Conservation (phyloP, 1,139 yeast species). For the Taiozyma sp. region DNA sequence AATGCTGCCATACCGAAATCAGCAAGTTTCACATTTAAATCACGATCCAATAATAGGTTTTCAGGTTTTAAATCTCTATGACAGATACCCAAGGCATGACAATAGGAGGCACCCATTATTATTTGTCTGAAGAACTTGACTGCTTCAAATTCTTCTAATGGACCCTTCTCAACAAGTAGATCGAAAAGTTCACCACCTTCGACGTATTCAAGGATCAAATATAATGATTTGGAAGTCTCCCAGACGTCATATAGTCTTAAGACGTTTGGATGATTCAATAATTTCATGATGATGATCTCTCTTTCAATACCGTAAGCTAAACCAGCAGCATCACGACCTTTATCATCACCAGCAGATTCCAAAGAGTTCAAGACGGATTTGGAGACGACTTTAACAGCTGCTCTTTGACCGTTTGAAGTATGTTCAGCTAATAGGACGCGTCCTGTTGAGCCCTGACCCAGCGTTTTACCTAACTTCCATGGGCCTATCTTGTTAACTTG, state of each 20-base stretch:
- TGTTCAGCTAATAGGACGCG: slow-evolving; percentile 72
- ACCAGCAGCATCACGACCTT: slow-evolving; percentile 42
- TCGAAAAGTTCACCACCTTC: slow-evolving; percentile 84
- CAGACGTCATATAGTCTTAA: slow-evolving; percentile 75
- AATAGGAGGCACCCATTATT: slow-evolving; percentile 72
- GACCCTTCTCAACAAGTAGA: slow-evolving; percentile 71
- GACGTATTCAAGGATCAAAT: slow-evolving; percentile 70
- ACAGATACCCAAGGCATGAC: slow-evolving; percentile 75
- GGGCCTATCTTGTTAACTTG: slow-evolving; percentile 51
- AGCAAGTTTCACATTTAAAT: slow-evolving; percentile 68
- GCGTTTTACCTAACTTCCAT: slow-evolving; percentile 72
- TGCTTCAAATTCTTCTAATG: slow-evolving; percentile 70
- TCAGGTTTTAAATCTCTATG: slow-evolving; percentile 83
- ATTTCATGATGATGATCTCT: slow-evolving; percentile 77
- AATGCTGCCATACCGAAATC: slow-evolving; percentile 89
- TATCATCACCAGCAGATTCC: slow-evolving; percentile 29
- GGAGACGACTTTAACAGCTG: slow-evolving; percentile 79
- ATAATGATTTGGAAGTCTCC: slow-evolving; percentile 75
- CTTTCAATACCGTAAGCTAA: slow-evolving; percentile 79
- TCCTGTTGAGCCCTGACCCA: slow-evolving; percentile 82
- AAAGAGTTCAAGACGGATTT: slow-evolving; percentile 43
- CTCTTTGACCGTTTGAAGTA: slow-evolving; percentile 60
- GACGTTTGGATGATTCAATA: slow-evolving; percentile 70
- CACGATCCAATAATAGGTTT: slow-evolving; percentile 60
- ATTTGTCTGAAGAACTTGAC: slow-evolving; percentile 72